Conservation (phyloP, 208 protist species). For the Trypanosoma vivax region DNA sequence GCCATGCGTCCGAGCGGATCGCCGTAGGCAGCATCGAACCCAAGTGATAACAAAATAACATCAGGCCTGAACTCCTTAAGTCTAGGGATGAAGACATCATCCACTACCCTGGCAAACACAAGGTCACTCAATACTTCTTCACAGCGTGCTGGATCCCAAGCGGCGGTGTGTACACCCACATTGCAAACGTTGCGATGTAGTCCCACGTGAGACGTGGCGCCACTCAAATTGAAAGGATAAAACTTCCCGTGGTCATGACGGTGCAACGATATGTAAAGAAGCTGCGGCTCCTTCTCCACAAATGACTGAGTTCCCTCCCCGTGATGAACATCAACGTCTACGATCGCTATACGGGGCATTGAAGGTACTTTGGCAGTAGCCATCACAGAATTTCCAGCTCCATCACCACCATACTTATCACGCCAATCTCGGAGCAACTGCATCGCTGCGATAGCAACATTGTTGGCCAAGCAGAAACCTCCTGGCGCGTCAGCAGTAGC, state of each 20-base stretch:
- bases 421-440: conserved; percentile 29
- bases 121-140: conserved; percentile 73
- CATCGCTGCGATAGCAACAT: conserved; percentile 69
- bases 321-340: conserved; percentile 92
- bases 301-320: conserved; percentile 89
- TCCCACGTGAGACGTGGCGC: conserved; percentile 36
- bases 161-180: conserved; percentile 64
- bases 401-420: conserved; percentile 2
- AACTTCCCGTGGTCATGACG: conserved; percentile 62
- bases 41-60: conserved; percentile 83
- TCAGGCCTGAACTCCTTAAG: conserved; percentile 62
- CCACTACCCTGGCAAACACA: conserved; percentile 43
- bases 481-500: conserved; percentile 45
- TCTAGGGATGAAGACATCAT: conserved; percentile 67
- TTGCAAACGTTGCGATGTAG: conserved; percentile 54
- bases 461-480: conserved; percentile 89
- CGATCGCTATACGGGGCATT: conserved; percentile 52
- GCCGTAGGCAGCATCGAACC: conserved; percentile 88
- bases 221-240: conserved; percentile 45
- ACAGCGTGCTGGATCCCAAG: conserved; percentile 31
- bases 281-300: conserved; percentile 50
- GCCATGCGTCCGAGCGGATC: conserved; percentile 83
- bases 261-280: conserved; percentile 86
- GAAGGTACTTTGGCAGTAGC: neutral
- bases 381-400: neutral